A percentile compares a stretch with the other conserved stretches of the same genome.
Evolutionary conservation across 345 rosid genomes (phyloP).

Genomic region (Heritiera fomes): DNA sequence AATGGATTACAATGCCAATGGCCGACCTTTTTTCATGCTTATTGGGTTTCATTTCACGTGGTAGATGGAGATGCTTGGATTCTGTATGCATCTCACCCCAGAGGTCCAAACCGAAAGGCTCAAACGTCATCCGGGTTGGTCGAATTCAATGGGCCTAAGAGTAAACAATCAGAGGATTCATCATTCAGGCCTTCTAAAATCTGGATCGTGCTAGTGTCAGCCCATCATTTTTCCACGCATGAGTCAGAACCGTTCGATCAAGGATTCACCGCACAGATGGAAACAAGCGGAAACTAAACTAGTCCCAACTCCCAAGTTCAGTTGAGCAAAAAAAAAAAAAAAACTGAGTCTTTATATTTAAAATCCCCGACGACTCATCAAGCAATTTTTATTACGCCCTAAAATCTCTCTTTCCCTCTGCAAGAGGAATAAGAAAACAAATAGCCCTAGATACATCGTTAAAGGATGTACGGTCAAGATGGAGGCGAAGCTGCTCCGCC

Average conservation of each 20-base stretch:
- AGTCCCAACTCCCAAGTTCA: neutral
- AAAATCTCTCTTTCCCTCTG: neutral
- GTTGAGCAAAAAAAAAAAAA: neutral
- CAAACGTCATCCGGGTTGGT: too few species aligned
- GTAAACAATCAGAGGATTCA: neutral
- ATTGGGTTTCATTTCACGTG: too few species aligned
- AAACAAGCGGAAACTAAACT: neutral
- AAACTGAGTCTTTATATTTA: neutral
- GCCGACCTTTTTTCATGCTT: too few species aligned
- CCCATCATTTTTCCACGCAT: neutral
- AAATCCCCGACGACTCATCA: too few species aligned
- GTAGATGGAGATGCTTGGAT: too few species aligned
- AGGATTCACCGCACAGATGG: neutral
- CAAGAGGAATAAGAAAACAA: neutral
- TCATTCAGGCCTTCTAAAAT: neutral
- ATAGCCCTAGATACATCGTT: neutral
- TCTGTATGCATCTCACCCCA: too few species aligned
- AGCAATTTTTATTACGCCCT: neutral
- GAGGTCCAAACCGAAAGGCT: too few species aligned
- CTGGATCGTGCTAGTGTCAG: neutral
- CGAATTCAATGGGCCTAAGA: too few species aligned
- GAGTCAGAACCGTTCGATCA: neutral
- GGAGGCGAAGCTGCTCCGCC: slow-evolving; percentile 6
- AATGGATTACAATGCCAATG: too few species aligned
- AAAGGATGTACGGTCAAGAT: slow-evolving; percentile 21